Base-by-base conservation (phyloP, 2,329 filamentous ascomycete species). In the Cytospora chrysosperma region DNA sequence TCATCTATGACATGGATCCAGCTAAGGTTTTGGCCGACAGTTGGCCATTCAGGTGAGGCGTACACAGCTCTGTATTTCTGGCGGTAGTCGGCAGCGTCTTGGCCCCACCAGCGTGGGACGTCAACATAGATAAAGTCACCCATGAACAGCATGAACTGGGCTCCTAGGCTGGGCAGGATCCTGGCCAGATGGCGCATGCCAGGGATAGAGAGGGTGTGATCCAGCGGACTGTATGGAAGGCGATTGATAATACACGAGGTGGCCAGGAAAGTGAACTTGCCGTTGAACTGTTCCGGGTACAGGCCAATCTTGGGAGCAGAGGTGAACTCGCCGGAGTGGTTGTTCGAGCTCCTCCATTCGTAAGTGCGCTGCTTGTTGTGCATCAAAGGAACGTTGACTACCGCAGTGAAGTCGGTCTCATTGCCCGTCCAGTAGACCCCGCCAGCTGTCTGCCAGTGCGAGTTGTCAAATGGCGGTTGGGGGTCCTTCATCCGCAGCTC, bases 1-100 rank as follows among this genome's bases (percentile, higher is more conserved):
- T 99, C 95, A 72, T 99, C 95, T 8, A 97, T 85, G 2, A 96
- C 93, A 72, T 99, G 95, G 52, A 98, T 92, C 95, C 95, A 99
- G 70, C 93, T 96, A n/a, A 98, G 80, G 61, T 92, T 88, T 69
- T 89, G 82, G 0, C 87, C 87, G 13, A 91, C 87, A 0, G 86
- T 79, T 1, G 85, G 81, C 95, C 95, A 99, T 68, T 97, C 94
- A 0, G 94, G 94, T 2, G 93, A 97, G 0, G 92, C 90, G 72
- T 99, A 99, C n/a, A 97, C 88, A 70, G 96, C 92, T 24, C 94
- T 88, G 73, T 99, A 99, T 73, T 97, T 93, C 72, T 92, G 87
- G 56, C 93, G 86, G 74, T 97, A 99, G 70, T 93, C 87, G 60
- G 91, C 87, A 1, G 82, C 78, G 0, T 86, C 83, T 49, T 83